Base-by-base conservation (phyloP, 1,284 basidiomycete species). In the Pseudozyma sp. region DNA sequence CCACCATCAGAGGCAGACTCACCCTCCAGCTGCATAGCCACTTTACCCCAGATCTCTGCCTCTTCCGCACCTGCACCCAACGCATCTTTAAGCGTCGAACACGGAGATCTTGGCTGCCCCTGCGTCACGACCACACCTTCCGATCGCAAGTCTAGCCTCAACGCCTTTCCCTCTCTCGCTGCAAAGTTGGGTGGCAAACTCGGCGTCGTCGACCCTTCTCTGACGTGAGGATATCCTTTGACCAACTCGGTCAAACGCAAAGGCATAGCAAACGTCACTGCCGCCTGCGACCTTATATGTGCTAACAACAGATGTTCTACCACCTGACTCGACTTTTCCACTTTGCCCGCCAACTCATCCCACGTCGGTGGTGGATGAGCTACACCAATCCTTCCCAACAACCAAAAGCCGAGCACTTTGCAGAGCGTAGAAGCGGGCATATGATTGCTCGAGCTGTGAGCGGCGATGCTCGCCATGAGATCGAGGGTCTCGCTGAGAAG, bases 251-350 rank as follows among this genome's bases (percentile, higher is more conserved):
- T 76, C 7, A 82, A 57, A 7, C 78, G 40, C 5, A 70, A 50
- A 9, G 80, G 80, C 74, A 80, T 77, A 7, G 65, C 52, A 45
- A 77, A 77, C 12, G 76, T 66, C 39, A 67, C 69, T 0, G 71
- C 64, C 1, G 71, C 61, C 52, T 81, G 77, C 12, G 76, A 67
- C 3, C 80, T 36, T 16, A 80, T 72, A 34, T 73, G 74, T 4
- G 77, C 78, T 12, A 82, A 43, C n/a, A 79, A 49, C 6, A 82
- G 63, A 62, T 82, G 80, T 49, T 80, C 77, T 3, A 70, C 71
- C 36, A 77, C 63, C 2, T 18, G 40, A 7, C 59, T 21, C 1
- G 69, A 25, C 38, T 52, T 59, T 3, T 66, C 45, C 19, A 70
- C 65, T 19, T 62, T 59, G 0, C 38, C 39, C 0, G 48, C 1